These are phyloP conservation scores for Ochetophila trinervis DNA, from an alignment of 306 rosid species.

Conservation along the genomic window DNA sequence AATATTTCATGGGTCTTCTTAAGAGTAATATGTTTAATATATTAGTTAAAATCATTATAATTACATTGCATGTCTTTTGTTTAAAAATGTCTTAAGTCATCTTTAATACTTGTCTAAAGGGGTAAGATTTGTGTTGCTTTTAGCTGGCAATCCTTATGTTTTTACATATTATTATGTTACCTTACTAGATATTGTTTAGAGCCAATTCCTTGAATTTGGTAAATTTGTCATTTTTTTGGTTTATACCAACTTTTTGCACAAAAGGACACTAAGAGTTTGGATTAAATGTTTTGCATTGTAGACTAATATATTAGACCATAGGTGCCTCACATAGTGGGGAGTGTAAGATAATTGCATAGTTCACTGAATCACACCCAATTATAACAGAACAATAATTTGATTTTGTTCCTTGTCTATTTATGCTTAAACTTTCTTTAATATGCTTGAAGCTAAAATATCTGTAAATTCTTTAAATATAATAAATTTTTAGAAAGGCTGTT, in stretches of 20 bases:
- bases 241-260: background rate
- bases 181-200: too few relatives aligned
- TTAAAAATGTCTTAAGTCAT: too few relatives aligned
- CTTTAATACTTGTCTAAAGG: too few relatives aligned
- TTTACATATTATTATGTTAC: too few relatives aligned
- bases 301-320: background rate
- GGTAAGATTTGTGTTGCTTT: too few relatives aligned
- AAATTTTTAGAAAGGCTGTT: background rate
- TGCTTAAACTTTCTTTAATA: conserved; percentile 14
- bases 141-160: too few relatives aligned
- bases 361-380: background rate
- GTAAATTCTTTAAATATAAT: background rate
- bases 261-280: background rate
- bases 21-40: too few relatives aligned
- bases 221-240: too few relatives aligned
- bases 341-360: conserved; percentile 2
- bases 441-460: conserved; percentile 14
- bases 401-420: conserved; percentile 13
- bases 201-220: too few relatives aligned
- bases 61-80: too few relatives aligned
- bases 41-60: too few relatives aligned
- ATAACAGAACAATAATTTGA: background rate
- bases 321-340: conserved; percentile 1
- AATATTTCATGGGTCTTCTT: too few relatives aligned
- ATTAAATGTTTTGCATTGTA: background rate